Base-by-base conservation (phyloP, 805 yeast species). In the Candida tallmaniae region DNA sequence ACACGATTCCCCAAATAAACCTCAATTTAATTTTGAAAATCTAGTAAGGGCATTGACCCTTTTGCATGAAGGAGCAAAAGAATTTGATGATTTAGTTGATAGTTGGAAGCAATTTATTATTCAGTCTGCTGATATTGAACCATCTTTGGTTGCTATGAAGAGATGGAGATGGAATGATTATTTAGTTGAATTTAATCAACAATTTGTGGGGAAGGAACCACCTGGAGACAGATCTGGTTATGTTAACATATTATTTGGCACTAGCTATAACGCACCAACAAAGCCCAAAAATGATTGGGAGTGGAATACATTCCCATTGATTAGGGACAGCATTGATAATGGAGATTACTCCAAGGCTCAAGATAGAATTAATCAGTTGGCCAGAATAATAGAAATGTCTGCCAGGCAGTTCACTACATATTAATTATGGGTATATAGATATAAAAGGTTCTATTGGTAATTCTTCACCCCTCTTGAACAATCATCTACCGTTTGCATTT, bases 131-230 rank as follows among this genome's bases (percentile, higher is more conserved):
- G 89, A 83, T 2, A 49, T 77, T 3, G 95, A 89, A 52, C 88
- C 95, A 1, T 75, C 87, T 2, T 52, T 82, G 36, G 60, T 85
- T 25, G 72, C 89, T 0, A 77, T 80, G 29, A 78, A 75, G 42
- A 68, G 97, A 48, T 76, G 85, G 81, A 76, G 76, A 37, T 83
- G 93, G 85, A 89, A 89, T 56, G 70, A 76, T n/a, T 76, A 76
- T 40, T 57, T 86, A 47, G 56, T 74, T 3, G 54, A 60, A 11
- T 65, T 84, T 38, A 81, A 79, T 42, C 73, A 72, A 42, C 54
- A 65, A 13, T 72, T 84, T 42, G 50, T 80, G 7, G 23, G 26
- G 14, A 52, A 63, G 5, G 52, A 63, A 2, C 61, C 58, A 6
- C 46, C 74, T 1, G 65, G 66, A 4, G 50, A 59, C 5, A 67